Evolutionary conservation across 768 basidiomycete genomes (phyloP).

Genomic region (Agaricus sinodeliciosus): DNA sequence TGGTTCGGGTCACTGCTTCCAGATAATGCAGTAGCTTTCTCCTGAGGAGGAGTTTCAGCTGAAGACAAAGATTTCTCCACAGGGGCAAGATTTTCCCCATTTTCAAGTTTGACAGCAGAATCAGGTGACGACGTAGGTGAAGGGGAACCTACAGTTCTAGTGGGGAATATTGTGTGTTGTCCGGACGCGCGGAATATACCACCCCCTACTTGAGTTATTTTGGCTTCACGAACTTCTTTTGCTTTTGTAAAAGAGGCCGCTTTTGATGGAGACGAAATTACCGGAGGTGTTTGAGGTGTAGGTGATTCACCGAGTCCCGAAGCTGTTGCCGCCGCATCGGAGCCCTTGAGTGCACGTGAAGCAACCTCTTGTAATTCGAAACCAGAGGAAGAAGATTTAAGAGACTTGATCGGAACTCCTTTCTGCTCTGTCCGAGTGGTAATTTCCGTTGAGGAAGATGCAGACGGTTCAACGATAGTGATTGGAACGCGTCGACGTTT

Average conservation of each 20-base stretch:
- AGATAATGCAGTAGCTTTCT: neutral
- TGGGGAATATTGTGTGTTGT: constrained; percentile 48
- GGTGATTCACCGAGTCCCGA: neutral
- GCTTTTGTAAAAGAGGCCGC: constrained; percentile 47
- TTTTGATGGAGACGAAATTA: constrained; percentile 15
- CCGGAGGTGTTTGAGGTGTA: constrained; percentile 8
- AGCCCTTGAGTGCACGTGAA: no score
- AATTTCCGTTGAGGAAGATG: neutral
- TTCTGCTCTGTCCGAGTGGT: neutral
- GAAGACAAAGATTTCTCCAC: neutral
- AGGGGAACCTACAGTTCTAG: constrained; percentile 10
- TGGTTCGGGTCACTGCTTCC: constrained; percentile 12
- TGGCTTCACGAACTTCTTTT: constrained; percentile 47
- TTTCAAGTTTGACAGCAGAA: neutral
- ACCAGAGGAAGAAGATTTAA: constrained; percentile 14
- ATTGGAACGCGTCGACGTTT: constrained; percentile 61
- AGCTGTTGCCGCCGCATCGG: no score
- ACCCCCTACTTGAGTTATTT: constrained; percentile 47
- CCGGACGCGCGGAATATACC: constrained; percentile 70
- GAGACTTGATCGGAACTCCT: constrained; percentile 7
- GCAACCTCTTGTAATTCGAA: no score
- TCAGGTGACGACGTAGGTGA: neutral
- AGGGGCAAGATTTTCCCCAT: neutral
- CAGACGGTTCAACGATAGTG: constrained; percentile 40
- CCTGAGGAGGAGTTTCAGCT: neutral